These are phyloP conservation scores for Mycena albidolilacea DNA, from an alignment of 768 basidiomycete genomes.

Conservation along the genomic window DNA sequence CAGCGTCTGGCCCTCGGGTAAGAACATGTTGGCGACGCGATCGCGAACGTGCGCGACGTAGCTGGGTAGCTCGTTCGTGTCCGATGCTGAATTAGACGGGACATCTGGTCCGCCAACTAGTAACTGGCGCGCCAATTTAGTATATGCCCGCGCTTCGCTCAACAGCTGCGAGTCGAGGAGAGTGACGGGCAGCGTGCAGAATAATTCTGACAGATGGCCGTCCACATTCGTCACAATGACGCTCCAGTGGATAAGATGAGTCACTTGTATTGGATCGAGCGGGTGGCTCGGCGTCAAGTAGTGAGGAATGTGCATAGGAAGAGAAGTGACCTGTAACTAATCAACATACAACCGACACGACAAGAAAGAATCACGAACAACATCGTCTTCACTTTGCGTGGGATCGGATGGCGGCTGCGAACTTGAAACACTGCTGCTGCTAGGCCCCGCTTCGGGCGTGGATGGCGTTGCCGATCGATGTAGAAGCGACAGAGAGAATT, in stretches of 20 bases:
- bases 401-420: conserved; percentile 22
- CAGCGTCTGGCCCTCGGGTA: conserved; percentile 72
- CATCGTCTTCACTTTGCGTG: conserved; percentile 34
- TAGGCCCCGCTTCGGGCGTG: conserved; percentile 15
- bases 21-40: conserved; percentile 84
- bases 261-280: conserved; percentile 83
- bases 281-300: conserved; percentile 78
- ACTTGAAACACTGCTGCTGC: conserved; percentile 12
- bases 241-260: conserved; percentile 85
- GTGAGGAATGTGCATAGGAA: conserved; percentile 73
- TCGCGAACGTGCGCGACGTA: conserved; percentile 93
- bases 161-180: conserved; percentile 83
- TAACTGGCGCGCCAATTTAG: conserved; percentile 81
- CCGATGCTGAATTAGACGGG: conserved; percentile 55
- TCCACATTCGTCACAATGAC: conserved; percentile 88
- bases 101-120: conserved; percentile 60
- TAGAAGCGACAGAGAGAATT: not conserved
- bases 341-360: not conserved
- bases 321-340: conserved; percentile 59
- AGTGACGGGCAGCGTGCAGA: conserved; percentile 91
- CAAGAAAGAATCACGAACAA: conserved; percentile 19
- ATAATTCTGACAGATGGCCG: conserved; percentile 93
- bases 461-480: conserved; percentile 8
- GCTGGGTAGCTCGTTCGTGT: conserved; percentile 86
- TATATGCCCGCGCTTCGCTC: conserved; percentile 80